These are phyloP conservation scores for Rhodomyrtus tomentosa DNA, from an alignment of 345 rosid species.

Conservation along the genomic window DNA sequence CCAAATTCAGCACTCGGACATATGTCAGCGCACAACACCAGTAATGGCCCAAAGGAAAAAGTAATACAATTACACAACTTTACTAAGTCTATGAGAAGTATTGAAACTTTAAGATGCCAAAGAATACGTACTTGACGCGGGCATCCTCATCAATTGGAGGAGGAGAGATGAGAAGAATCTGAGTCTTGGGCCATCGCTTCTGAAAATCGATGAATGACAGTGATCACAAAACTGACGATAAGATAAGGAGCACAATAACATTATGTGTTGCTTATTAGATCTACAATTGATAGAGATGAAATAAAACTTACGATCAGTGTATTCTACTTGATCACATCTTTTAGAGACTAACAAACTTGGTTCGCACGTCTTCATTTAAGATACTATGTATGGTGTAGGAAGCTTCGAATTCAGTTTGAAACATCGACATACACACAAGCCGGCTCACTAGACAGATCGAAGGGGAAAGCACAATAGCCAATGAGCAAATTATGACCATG, in stretches of 20 bases:
- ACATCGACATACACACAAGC: too few species aligned
- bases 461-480: too few species aligned
- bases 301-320: too few species aligned
- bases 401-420: too few species aligned
- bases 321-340: too few species aligned
- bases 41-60: neutral
- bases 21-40: neutral
- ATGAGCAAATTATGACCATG: too few species aligned
- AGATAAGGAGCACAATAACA: neutral
- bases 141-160: slow-evolving; percentile 89
- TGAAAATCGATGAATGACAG: neutral
- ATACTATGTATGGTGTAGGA: too few species aligned
- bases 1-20: neutral
- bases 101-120: neutral
- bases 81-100: neutral
- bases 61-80: neutral
- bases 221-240: neutral
- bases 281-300: neutral
- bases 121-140: slow-evolving; percentile 46
- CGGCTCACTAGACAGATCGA: too few species aligned
- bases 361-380: too few species aligned
- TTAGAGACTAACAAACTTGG: too few species aligned
- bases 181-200: slow-evolving; percentile 56
- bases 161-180: slow-evolving; percentile 61
- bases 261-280: neutral